Percentiles rank a stretch among this genome's conserved stretches.
Evolutionary conservation across 345 rosid genomes (phyloP).

Genomic region (Zanthoxylum bungeanum): DNA sequence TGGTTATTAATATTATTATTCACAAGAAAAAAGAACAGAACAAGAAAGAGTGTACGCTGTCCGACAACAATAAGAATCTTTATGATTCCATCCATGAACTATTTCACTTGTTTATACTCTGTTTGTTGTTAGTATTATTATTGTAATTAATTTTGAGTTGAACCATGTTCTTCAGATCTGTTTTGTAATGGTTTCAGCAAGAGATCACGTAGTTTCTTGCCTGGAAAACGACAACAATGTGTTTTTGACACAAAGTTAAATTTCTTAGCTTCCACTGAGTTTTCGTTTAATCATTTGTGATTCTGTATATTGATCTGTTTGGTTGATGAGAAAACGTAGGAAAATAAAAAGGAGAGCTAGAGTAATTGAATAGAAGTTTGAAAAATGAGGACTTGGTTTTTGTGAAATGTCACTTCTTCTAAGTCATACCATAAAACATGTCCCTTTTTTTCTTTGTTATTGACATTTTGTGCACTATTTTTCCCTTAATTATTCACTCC

Average conservation of each 20-base stretch:
- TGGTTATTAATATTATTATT: neutral
- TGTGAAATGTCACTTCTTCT: neutral
- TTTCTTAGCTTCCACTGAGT: neutral
- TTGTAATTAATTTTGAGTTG: constrained; percentile 11
- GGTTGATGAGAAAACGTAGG: constrained; percentile 11
- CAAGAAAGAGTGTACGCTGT: constrained; percentile 7
- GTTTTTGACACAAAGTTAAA: neutral
- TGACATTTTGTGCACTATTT: constrained; percentile 13
- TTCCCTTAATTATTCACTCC: constrained; percentile 2
- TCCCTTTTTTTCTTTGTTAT: constrained; percentile 3
- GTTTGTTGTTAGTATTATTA: constrained; percentile 7
- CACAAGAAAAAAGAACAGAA: constrained; percentile 2
- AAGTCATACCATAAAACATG: neutral
- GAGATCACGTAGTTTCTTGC: constrained; percentile 6
- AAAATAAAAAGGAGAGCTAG: neutral
- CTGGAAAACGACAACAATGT: constrained; percentile 3
- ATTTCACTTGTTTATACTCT: neutral
- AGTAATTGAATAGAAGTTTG: neutral
- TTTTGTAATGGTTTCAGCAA: neutral
- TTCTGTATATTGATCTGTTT: constrained; percentile 5
- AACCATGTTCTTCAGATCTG: constrained; percentile 1
- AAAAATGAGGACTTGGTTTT: neutral
- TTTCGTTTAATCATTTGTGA: neutral
- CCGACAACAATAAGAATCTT: constrained; percentile 3
- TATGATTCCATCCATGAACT: neutral